Percentiles rank a stretch among this genome's conserved stretches.
These are phyloP conservation scores for Magnaporthiopsis poae DNA, from an alignment of 2,329 filamentous ascomycete species.

Conservation along the genomic window DNA sequence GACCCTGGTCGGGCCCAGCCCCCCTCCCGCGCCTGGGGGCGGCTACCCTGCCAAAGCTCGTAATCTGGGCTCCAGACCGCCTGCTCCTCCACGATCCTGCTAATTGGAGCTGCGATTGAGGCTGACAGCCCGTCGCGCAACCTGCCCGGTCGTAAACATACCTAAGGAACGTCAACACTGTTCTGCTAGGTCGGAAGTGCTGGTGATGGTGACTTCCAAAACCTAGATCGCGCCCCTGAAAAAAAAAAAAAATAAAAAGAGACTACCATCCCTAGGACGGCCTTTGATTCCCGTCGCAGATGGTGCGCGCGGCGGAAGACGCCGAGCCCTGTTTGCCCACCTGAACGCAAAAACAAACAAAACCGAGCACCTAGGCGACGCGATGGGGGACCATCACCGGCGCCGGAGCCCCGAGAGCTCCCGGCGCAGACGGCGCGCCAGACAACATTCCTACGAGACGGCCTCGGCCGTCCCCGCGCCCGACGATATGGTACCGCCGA, in stretches of 20 bases:
- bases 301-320: conserved; percentile 1
- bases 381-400: conserved; percentile 43
- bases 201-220: background rate
- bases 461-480: background rate
- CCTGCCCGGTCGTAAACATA: conserved; percentile 9
- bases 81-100: background rate
- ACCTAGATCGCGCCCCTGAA: background rate
- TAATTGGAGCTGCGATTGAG: background rate
- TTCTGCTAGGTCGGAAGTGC: background rate
- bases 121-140: conserved; percentile 7
- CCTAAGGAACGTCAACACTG: background rate
- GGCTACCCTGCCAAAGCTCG: background rate
- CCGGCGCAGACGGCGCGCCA: conserved; percentile 37
- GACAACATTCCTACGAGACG: conserved; percentile 30
- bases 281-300: background rate
- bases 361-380: conserved; percentile 16
- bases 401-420: conserved; percentile 47
- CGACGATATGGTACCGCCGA: background rate
- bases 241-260: background rate
- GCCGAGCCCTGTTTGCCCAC: background rate
- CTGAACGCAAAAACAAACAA: background rate
- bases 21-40: too few species aligned
- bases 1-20: background rate
- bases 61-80: background rate
- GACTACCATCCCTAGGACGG: background rate